Conservation (phyloP, 1,139 yeast species). For the Diutina rugosa region DNA sequence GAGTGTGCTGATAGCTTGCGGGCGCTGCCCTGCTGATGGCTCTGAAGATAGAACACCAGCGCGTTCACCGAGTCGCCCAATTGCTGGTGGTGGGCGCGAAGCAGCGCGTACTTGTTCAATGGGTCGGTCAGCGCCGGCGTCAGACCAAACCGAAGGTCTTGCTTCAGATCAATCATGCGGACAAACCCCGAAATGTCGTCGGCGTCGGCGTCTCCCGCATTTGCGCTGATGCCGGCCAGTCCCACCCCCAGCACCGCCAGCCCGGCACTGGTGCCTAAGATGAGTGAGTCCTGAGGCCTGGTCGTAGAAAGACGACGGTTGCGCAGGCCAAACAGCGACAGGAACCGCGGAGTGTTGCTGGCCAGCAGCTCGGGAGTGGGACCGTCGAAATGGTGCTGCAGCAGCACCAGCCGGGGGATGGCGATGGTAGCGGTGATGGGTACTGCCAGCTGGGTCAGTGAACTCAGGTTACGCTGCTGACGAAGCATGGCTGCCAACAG, state of each 20-base stretch:
- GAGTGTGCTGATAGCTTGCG: constrained; percentile 21
- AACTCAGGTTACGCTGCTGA: constrained; percentile 18
- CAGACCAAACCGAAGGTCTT: constrained; percentile 28
- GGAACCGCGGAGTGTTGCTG: constrained; percentile 30
- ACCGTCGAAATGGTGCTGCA: constrained; percentile 24
- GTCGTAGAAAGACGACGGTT: constrained; percentile 30
- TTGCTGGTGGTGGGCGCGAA: constrained; percentile 30
- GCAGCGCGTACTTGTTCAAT: constrained; percentile 23
- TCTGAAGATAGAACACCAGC: constrained; percentile 20
- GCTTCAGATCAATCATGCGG: constrained; percentile 61
- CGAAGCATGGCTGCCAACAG: constrained; percentile 41
- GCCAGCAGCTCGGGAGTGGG: constrained; percentile 1
- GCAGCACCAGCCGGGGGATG: constrained; percentile 26
- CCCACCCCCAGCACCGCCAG: constrained; percentile 15
- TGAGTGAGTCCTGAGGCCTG: constrained; percentile 17
- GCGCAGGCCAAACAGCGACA: constrained; percentile 46
- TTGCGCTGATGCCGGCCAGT: neutral
- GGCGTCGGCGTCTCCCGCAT: neutral
- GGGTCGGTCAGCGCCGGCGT: constrained; percentile 12
- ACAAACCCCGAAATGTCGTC: constrained; percentile 77
- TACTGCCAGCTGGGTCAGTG: constrained; percentile 13
- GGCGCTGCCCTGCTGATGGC: constrained; percentile 5
- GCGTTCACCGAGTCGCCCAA: constrained; percentile 40
- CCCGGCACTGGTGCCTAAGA: constrained; percentile 21
- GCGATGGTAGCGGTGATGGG: constrained; percentile 11